These are phyloP conservation scores for Acer campestre DNA, from an alignment of 345 rosid genomes.

Conservation along the genomic window DNA sequence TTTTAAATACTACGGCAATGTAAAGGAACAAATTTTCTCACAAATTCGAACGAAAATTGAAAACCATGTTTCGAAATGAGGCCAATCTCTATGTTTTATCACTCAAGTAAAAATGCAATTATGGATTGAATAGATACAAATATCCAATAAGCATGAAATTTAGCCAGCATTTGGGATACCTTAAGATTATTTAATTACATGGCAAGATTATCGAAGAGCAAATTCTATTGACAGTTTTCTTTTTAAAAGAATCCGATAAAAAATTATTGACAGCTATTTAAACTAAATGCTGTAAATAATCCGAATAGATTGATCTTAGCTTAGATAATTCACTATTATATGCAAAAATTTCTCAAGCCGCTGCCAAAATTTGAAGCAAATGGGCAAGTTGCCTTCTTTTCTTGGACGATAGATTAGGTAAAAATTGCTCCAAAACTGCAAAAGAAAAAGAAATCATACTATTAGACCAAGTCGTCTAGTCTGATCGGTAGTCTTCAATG, in stretches of 20 bases:
- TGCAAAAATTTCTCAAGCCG: not conserved
- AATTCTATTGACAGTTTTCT: not conserved
- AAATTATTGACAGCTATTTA: not conserved
- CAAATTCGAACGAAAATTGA: too few relatives aligned
- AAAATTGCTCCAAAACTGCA: not conserved
- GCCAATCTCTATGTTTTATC: not conserved
- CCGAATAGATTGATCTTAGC: not conserved
- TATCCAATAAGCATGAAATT: not conserved
- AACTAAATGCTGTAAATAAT: too few relatives aligned
- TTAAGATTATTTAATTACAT: too few relatives aligned
- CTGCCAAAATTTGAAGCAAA: not conserved
- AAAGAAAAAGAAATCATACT: constrained; percentile 42
- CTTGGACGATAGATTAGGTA: not conserved
- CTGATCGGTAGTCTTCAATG: constrained; percentile 92
- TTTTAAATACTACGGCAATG: too few relatives aligned
- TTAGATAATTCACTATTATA: constrained; percentile 3
- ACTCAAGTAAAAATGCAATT: not conserved
- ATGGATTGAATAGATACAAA: not conserved
- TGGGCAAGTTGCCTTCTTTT: not conserved
- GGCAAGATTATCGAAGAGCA: not conserved
- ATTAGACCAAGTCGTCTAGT: constrained; percentile 91
- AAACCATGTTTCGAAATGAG: too few relatives aligned
- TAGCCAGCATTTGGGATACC: too few relatives aligned
- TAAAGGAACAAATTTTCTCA: too few relatives aligned
- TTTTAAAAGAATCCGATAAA: not conserved